Evolutionary conservation across 106 monocot species (phyloP), one percentile per base, ranked within the genome.

Genomic region (Alisma plantagoaquatica): DNA sequence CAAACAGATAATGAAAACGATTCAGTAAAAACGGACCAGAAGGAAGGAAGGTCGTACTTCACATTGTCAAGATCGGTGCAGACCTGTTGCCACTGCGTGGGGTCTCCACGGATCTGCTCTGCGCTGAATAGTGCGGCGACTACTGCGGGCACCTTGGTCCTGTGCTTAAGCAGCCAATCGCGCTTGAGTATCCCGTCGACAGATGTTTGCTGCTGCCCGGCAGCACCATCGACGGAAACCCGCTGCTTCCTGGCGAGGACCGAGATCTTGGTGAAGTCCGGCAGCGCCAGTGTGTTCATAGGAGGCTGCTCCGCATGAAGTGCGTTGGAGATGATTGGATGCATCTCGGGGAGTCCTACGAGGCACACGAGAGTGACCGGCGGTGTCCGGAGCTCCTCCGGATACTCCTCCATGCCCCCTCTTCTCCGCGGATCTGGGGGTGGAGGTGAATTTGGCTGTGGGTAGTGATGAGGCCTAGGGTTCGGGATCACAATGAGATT

Each of bases 51-150:
- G 53, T 70, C 84, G 46, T 81, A 92, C 92, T 92, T 92, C 60
- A 92, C 68, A 49, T 79, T 79, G 48, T 92, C 92, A 63, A 92
- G 60, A 83, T 87, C 86, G 73, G 79, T 83, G 79, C 92, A 92
- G 73, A 81, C 79, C 86, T 92, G 75, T 31, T 79, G 69, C 92
- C 86, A 86, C 70, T 74, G 82, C 17, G 82, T 62, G n/a, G 92
- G 86, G 55, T 92, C 86, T 26, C 92, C 92, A 10, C 43, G 41
- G 6, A 92, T 77, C 19, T 74, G 66, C 6, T 74, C 79, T 3
- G 64, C 16, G 5, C 75, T 31, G 19, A 92, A 77, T 15, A 92
- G 23, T 10, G 79, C 92, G 22, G 86, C 82, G 2, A 66, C 79
- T 31, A 70, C 83, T 3, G 92, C 82, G 2, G 86, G 79, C 35